phyloP scores from a whole-genome alignment of 305 asterid genomes.

The Solanum chacoense region DNA sequence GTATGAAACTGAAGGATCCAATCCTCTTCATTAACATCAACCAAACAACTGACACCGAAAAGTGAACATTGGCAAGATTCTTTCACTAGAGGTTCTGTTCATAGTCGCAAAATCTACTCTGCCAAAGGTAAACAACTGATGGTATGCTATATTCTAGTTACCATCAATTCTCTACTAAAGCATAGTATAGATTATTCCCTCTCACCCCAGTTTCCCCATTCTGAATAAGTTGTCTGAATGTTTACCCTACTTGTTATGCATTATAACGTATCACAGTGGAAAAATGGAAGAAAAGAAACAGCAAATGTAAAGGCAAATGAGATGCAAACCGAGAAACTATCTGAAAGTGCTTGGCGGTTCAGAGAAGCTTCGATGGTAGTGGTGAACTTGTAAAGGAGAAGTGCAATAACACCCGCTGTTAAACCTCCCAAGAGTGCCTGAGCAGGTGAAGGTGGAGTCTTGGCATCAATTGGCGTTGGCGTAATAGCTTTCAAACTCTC shows the following conservation, averaged over 20 bases:
- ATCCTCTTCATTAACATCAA: background rate
- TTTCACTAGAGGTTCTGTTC: background rate
- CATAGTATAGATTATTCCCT: background rate
- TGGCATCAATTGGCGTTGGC: conserved; percentile 31
- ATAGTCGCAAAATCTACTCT: background rate
- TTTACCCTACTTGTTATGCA: background rate
- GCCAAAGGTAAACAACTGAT: background rate
- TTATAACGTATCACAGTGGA: background rate
- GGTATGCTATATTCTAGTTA: background rate
- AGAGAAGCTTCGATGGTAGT: conserved; percentile 48
- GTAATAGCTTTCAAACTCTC: conserved; percentile 50
- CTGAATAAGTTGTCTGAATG: background rate
- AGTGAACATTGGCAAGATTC: background rate
- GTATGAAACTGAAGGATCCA: background rate
- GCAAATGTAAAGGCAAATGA: background rate
- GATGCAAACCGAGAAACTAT: conserved; percentile 59
- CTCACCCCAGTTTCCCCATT: background rate
- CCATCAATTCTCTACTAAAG: background rate
- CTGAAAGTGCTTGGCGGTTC: conserved; percentile 51
- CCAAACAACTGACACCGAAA: background rate
- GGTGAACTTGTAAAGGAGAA: conserved; percentile 69
- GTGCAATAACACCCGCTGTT: conserved; percentile 57
- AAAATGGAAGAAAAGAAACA: background rate
- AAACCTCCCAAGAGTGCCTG: conserved; percentile 65
- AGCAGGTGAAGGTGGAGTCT: conserved; percentile 43